Percentiles rank a stretch among this genome's conserved stretches.
Conservation (phyloP, 768 basidiomycete genomes). For the Fomitopsis serialis region DNA sequence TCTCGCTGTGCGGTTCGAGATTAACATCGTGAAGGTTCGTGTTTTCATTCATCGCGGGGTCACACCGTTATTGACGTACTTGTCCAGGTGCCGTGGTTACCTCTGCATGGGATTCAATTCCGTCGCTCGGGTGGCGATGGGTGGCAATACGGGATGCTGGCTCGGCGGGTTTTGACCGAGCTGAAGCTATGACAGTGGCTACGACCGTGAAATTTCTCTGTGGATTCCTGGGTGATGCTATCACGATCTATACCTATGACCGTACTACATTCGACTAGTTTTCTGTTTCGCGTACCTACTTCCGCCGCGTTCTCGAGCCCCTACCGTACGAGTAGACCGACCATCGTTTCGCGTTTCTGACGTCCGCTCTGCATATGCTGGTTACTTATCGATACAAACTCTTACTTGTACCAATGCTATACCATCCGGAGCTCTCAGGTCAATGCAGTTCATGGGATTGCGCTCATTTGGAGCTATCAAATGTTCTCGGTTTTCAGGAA, state of each 20-base stretch:
- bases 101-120: constrained; percentile 94
- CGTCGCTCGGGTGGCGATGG: constrained; percentile 84
- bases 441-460: not conserved
- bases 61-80: not conserved
- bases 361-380: constrained; percentile 18
- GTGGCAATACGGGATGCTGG: constrained; percentile 98
- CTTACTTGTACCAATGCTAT: constrained; percentile 19
- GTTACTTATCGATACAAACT: constrained; percentile 10
- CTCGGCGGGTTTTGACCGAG: constrained; percentile 80
- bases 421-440: constrained; percentile 7
- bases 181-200: constrained; percentile 58
- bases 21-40: constrained; percentile 92
- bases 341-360: constrained; percentile 2
- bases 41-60: not conserved
- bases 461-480: too few species aligned
- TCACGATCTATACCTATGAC: constrained; percentile 1
- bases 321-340: constrained; percentile 7
- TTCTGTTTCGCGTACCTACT: not conserved
- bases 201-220: not conserved
- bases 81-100: constrained; percentile 82
- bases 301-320: not conserved
- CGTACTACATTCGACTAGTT: constrained; percentile 2
- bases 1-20: constrained; percentile 91
- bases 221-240: constrained; percentile 1
- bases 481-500: too few species aligned